Base-by-base conservation (phyloP, 805 yeast genomes). In the Cyberlindnera xylosilytica region DNA sequence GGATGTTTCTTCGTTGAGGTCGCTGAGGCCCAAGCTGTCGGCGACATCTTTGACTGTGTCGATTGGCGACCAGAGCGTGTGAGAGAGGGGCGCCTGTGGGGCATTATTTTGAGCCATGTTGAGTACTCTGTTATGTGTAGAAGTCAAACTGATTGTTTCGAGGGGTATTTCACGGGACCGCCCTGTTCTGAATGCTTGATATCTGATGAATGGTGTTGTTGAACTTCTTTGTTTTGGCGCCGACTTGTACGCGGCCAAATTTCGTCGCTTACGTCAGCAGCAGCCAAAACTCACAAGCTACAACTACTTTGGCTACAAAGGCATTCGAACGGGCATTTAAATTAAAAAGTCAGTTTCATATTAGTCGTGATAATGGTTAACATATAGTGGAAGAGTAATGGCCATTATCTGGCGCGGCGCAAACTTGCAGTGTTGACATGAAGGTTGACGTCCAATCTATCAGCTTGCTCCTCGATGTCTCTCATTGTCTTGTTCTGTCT, bases 31-130 rank as follows among this genome's bases (percentile, higher is more conserved):
- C 10, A 93, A 69, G 3, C 88, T 77, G 60, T 93, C 99, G 0
- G 97, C 96, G 13, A 87, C 96, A 69, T 93, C 99, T 57, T 83
- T 85, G 22, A 95, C 97, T 0, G 99, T 93, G 62, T 93, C 98
- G 46, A 86, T 82, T 7, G 98, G 97, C 9, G 98, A 90, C 99
- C 98, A 91, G 46, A 93, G 73, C 1, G 97, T 87, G 63, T 88
- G 95, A 1, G 97, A 88, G 26, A 77, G 66, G 7, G 87, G 86
- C 26, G 79, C 66, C 41, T 49, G 45, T 22, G 35, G 29, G 11
- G 35, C 8, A 19, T 34, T 36, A 13, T 39, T 28, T 18, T 36
- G 44, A 3, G 47, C 30, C 50, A 47, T 47, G 5, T 20, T 26
- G 29, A n/a, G 12, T n/a, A 6, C 29, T 26, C 29, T 26, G n/a